A percentile compares a stretch with the other conserved stretches of the same genome.
Conservation (phyloP, 352 stramenopile species). For the Ochromonadaceae sp. region DNA sequence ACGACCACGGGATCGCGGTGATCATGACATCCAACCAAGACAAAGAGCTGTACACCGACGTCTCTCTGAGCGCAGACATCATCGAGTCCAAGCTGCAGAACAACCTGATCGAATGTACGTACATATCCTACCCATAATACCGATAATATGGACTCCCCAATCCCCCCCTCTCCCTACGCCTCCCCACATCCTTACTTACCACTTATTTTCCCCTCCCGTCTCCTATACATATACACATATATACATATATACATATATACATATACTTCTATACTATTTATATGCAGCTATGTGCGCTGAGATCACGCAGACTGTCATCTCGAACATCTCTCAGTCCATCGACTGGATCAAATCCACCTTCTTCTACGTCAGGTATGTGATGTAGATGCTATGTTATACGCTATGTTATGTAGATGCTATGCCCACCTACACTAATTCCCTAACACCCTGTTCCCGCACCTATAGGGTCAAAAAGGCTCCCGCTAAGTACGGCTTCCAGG, state of each 20-base stretch:
- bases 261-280: too few relatives aligned
- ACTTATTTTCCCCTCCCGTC: too few relatives aligned
- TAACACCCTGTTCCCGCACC: too few relatives aligned
- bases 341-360: background rate
- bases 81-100: background rate
- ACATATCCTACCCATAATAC: too few relatives aligned
- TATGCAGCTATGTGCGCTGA: background rate
- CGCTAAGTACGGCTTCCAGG: too few relatives aligned
- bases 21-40: slow-evolving; percentile 23
- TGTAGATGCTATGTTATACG: too few relatives aligned
- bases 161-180: background rate
- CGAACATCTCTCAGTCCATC: background rate
- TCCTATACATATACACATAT: too few relatives aligned
- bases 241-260: too few relatives aligned
- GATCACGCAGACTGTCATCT: background rate
- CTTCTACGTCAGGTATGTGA: slow-evolving; percentile 9
- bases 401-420: too few relatives aligned
- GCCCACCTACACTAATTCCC: too few relatives aligned
- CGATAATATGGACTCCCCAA: background rate
- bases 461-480: too few relatives aligned
- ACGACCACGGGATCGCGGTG: slow-evolving; percentile 55
- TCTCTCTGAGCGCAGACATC: background rate
- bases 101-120: slow-evolving; percentile 1
- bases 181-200: background rate
- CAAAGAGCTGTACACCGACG: background rate